Percentiles rank a stretch among this genome's conserved stretches.
Conservation (phyloP, 1,284 basidiomycete species). For the Moesziomyces sp. region DNA sequence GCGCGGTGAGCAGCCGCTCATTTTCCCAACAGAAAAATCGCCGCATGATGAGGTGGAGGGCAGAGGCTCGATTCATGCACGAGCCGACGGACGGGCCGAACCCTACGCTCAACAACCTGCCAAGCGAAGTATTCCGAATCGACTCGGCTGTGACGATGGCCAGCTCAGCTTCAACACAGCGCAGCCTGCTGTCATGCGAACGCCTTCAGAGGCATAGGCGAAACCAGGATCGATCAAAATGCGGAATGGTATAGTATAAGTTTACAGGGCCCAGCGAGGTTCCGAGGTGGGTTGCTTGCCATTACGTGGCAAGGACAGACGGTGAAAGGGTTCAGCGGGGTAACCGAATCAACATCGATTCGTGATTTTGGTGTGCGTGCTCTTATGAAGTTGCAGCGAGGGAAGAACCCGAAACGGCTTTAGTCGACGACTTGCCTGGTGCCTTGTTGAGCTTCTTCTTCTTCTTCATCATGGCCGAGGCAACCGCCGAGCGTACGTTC, state of each 20-base stretch:
- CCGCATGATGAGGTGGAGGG: slow-evolving; percentile 3
- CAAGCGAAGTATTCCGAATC: too few relatives aligned
- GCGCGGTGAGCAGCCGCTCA: not conserved
- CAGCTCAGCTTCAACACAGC: not conserved
- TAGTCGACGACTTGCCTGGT: slow-evolving; percentile 13
- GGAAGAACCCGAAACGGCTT: slow-evolving; percentile 15
- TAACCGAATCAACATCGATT: not conserved
- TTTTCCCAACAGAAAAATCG: not conserved
- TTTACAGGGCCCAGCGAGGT: too few relatives aligned
- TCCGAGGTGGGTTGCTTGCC: not conserved
- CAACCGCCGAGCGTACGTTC: slow-evolving; percentile 88
- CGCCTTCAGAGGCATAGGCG: too few relatives aligned
- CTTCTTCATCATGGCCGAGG: slow-evolving; percentile 66
- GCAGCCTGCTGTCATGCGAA: too few relatives aligned
- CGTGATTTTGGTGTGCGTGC: not conserved
- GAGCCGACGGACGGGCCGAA: too few relatives aligned
- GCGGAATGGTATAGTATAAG: too few relatives aligned
- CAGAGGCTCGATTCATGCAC: not conserved
- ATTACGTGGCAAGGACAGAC: not conserved
- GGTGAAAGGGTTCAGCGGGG: too few relatives aligned
- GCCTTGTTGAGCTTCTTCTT: slow-evolving; percentile 44
- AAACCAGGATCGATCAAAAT: too few relatives aligned
- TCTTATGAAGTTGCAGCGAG: slow-evolving; percentile 26
- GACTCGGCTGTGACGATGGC: too few relatives aligned
- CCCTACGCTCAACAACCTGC: too few relatives aligned